These are phyloP conservation scores for Talaromyces liani DNA, from an alignment of 495 filamentous ascomycete species.

Conservation along the genomic window DNA sequence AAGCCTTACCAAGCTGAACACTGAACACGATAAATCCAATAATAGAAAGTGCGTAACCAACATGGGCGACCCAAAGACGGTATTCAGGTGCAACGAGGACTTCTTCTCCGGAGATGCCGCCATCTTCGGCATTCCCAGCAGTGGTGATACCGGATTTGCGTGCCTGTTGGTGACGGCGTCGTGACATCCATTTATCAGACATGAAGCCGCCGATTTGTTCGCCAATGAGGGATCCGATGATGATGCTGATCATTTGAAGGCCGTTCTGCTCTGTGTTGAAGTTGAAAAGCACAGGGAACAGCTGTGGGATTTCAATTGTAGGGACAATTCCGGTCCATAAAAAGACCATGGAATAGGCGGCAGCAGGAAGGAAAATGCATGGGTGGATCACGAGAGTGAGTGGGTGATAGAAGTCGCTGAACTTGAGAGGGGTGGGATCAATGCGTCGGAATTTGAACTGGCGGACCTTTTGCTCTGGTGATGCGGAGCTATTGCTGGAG, in stretches of 20 bases:
- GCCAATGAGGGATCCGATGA: conserved; percentile 47
- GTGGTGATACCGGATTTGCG: background rate
- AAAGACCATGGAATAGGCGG: background rate
- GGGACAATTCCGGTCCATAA: background rate
- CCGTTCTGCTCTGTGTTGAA: conserved; percentile 47
- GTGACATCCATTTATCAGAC: conserved; percentile 44
- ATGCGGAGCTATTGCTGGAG: background rate
- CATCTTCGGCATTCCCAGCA: background rate
- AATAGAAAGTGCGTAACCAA: conserved; percentile 39
- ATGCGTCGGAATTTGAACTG: background rate
- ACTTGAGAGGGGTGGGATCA: background rate
- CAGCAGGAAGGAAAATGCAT: background rate
- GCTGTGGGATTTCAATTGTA: background rate
- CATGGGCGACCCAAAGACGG: conserved; percentile 47
- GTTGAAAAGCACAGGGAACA: conserved; percentile 21
- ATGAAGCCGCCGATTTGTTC: conserved; percentile 45
- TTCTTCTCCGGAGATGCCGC: background rate
- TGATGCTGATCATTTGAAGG: conserved; percentile 43
- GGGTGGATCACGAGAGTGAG: background rate
- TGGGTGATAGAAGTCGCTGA: background rate
- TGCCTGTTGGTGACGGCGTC: background rate
- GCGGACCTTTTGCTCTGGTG: background rate
- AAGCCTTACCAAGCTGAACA: conserved; percentile 31
- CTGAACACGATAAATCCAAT: conserved; percentile 45
- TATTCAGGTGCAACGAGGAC: conserved; percentile 25